These are phyloP conservation scores for Boletus rubescentipes DNA, from an alignment of 768 basidiomycete species.

Conservation along the genomic window DNA sequence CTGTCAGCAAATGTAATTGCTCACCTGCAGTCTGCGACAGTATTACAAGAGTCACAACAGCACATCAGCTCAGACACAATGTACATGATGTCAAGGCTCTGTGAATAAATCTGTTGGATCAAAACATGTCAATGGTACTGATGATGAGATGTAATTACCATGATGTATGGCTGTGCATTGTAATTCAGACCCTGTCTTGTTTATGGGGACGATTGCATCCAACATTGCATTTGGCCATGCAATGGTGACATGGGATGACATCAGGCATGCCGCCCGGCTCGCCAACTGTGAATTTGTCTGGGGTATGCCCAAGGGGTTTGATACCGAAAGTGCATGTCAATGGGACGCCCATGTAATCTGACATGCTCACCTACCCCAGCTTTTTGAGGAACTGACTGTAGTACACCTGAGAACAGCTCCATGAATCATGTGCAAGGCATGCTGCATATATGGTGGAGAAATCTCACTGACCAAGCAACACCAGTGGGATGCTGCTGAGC, in stretches of 20 bases:
- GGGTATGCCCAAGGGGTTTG: conserved; percentile 92
- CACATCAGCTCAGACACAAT: too few relatives aligned
- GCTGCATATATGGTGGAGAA: too few relatives aligned
- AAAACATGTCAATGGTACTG: not conserved
- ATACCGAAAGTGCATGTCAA: conserved; percentile 62
- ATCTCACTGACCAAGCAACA: too few relatives aligned
- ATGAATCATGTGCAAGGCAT: too few relatives aligned
- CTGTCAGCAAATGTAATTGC: too few relatives aligned
- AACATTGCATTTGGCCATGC: conserved; percentile 86
- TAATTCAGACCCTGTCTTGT: not conserved
- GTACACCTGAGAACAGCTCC: too few relatives aligned
- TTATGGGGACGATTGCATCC: conserved; percentile 66
- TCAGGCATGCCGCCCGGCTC: conserved; percentile 85
- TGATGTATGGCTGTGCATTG: not conserved
- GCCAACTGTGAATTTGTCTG: conserved; percentile 97
- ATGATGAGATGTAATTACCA: too few relatives aligned
- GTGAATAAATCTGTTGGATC: not conserved
- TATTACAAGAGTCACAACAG: not conserved
- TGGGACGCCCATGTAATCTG: not conserved
- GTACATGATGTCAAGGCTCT: too few relatives aligned
- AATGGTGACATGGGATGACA: conserved; percentile 72
- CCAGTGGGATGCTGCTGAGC: too few relatives aligned
- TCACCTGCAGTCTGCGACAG: not conserved
- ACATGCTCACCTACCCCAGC: not conserved
- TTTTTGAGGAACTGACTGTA: too few relatives aligned